Conservation (phyloP, 2,329 filamentous ascomycete genomes). For the Chrysoporthe cubensis region DNA sequence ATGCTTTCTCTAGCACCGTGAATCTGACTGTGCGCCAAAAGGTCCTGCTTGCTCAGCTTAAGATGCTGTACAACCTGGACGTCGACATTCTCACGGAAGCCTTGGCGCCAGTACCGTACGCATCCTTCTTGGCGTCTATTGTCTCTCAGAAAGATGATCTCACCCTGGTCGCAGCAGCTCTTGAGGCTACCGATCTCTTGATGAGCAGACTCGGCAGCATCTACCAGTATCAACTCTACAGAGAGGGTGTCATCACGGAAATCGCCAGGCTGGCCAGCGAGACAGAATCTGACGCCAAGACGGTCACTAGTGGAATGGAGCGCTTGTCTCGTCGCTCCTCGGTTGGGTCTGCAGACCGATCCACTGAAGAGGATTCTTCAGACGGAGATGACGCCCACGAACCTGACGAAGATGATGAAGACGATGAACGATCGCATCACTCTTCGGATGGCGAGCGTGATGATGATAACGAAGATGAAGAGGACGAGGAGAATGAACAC, state of each 20-base stretch:
- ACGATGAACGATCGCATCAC: conserved; percentile 45
- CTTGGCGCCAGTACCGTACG: conserved; percentile 85
- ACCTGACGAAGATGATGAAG: conserved; percentile 51
- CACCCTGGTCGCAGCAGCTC: conserved; percentile 79
- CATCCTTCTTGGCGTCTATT: conserved; percentile 93
- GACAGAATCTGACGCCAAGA: conserved; percentile 40
- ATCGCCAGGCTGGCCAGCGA: conserved; percentile 76
- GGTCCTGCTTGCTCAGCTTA: conserved; percentile 91
- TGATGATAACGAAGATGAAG: conserved; percentile 56
- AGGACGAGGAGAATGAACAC: conserved; percentile 55
- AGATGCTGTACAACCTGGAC: conserved; percentile 97
- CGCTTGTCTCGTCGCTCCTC: conserved; percentile 38
- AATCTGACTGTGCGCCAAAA: conserved; percentile 94
- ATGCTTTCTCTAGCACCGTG: conserved; percentile 96
- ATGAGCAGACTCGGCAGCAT: conserved; percentile 82
- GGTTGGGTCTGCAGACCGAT: conserved; percentile 32
- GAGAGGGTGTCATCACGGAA: conserved; percentile 92
- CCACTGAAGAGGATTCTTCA: conserved; percentile 32
- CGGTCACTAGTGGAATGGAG: conserved; percentile 32
- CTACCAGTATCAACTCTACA: conserved; percentile 95
- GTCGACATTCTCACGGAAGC: conserved; percentile 82
- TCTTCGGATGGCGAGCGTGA: conserved; percentile 46
- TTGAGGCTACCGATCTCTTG: conserved; percentile 88
- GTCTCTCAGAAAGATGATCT: conserved; percentile 94
- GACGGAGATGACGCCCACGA: conserved; percentile 56